Evolutionary conservation across 2,329 filamentous ascomycete species (phyloP).

Genomic region (Metarhizium guizhouense): DNA sequence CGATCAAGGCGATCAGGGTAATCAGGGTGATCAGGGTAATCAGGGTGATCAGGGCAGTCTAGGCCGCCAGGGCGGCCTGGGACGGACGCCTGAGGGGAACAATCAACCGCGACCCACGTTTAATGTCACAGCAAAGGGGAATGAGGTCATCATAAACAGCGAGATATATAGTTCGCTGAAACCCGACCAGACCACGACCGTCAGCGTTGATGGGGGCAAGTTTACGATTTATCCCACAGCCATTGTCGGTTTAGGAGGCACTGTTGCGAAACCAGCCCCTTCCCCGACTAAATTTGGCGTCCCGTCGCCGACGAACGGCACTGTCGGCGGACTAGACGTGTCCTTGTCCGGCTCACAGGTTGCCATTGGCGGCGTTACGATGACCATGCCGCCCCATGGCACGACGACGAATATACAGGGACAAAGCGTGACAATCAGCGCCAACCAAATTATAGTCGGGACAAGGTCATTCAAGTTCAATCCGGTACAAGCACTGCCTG

Average conservation of each 20-base stretch:
- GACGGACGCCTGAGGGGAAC: neutral
- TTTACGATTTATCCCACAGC: constrained; percentile 41
- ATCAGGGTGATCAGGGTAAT: neutral
- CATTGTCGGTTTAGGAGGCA: constrained; percentile 35
- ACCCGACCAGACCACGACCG: constrained; percentile 28
- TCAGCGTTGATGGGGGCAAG: constrained; percentile 30
- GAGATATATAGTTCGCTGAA: constrained; percentile 33
- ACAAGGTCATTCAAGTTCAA: constrained; percentile 28
- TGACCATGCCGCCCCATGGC: constrained; percentile 29
- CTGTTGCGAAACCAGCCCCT: constrained; percentile 31
- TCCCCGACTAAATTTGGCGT: constrained; percentile 19
- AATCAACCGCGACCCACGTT: constrained; percentile 16
- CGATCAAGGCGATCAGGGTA: neutral
- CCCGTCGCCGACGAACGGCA: constrained; percentile 27
- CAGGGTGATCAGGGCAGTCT: neutral
- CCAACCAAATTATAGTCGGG: constrained; percentile 25
- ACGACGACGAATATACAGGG: constrained; percentile 25
- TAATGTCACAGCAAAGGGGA: constrained; percentile 34
- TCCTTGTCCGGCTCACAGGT: constrained; percentile 31
- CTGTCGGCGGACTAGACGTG: constrained; percentile 30
- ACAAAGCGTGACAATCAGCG: constrained; percentile 24
- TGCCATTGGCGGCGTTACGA: constrained; percentile 32
- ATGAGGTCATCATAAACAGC: constrained; percentile 37
- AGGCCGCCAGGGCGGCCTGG: neutral
- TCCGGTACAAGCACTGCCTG: constrained; percentile 17